Evolutionary conservation across 768 basidiomycete genomes (phyloP), one percentile per base, ranked within the genome.

Genomic region (Leccinum aurantiacum): DNA sequence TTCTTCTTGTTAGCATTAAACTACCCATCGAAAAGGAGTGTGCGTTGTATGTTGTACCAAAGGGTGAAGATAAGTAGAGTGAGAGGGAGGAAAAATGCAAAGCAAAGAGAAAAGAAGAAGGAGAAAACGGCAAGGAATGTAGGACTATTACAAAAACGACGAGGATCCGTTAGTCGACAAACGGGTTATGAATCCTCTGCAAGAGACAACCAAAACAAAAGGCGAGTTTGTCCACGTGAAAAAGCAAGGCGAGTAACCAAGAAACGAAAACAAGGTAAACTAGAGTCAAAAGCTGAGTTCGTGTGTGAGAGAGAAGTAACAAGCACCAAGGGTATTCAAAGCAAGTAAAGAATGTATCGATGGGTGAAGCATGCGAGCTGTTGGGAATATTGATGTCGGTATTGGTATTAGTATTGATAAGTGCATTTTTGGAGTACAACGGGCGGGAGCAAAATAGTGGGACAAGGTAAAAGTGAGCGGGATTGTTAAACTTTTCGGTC

Each of bases 361-460:
- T 60, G n/a, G 31, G 53, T 60, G 44, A 27, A 56, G n/a, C 54
- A 46, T 64, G 55, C 25, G 29, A 52, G 48, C 29, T 9, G 38
- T 44, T 49, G 8, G 46, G 19, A 15, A 2, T 58, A 44, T 56
- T 54, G 56, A 50, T 53, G 29, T 25, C 50, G 25, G 10, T 56
- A 24, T 48, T 51, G 54, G 54, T 56, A 25, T 41, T 51, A 48
- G 54, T 58, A 53, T 54, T 50, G 57, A 44, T 48, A 46, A 53
- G 62, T 71, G 60, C 50, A 29, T 41, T 57, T 44, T 58, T 17
- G 60, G 17, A 60, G 58, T 69, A 71, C 68, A 69, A 29, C 44
- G 37, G 33, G 46, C 41, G 56, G 57, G 38, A 54, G 19, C 19
- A 44, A 33, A 44, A 58, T 9, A 48, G 29, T 51, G 24, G 38